Percentiles rank a stretch among this genome's conserved stretches.
Conservation (phyloP, 805 yeast species). For the Blastobotrys terrestris region DNA sequence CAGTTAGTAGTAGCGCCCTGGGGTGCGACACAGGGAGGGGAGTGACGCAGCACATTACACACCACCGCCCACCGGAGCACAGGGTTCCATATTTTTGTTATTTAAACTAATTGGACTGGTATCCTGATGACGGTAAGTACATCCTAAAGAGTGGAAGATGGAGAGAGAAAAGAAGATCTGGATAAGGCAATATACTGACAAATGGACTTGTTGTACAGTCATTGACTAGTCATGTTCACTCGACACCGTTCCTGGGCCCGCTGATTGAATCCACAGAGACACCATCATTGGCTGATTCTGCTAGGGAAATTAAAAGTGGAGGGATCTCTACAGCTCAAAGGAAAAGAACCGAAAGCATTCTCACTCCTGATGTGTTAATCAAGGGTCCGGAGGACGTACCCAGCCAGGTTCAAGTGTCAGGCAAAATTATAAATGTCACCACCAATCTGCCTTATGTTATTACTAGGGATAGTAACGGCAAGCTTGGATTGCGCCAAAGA, state of each 20-base stretch:
- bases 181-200: background rate
- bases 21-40: background rate
- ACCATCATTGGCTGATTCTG: background rate
- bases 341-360: background rate
- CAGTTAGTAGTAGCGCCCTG: no score
- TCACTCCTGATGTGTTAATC: background rate
- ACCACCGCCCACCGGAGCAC: no score
- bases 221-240: conserved; percentile 7
- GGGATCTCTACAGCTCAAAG: background rate
- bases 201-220: background rate
- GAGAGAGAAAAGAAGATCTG: no score
- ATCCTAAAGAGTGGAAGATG: background rate
- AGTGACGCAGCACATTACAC: background rate
- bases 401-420: conserved; percentile 35
- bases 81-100: background rate
- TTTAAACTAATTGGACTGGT: background rate
- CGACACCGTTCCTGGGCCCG: conserved; percentile 16
- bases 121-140: background rate
- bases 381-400: conserved; percentile 5
- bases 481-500: conserved; percentile 42
- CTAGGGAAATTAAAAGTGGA: background rate
- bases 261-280: conserved; percentile 6
- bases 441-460: conserved; percentile 64
- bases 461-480: conserved; percentile 32
- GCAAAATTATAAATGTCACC: conserved; percentile 62